Base-by-base conservation (phyloP, 139 green algal species). In the Chlamydomonas applanata region DNA sequence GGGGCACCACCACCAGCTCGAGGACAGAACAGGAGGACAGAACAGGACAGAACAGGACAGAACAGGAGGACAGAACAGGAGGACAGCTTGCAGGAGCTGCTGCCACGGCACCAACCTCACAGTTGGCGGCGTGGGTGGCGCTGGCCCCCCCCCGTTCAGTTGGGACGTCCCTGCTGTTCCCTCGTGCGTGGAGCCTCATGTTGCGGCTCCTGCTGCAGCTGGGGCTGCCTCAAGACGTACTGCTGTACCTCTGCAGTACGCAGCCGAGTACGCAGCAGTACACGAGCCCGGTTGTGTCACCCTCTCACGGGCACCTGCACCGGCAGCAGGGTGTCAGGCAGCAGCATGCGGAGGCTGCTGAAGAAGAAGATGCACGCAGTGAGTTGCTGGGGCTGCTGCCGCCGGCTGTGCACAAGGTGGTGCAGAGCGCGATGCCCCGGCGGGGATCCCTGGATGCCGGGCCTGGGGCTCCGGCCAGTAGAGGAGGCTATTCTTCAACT, bases 191-290 rank as follows among this genome's bases (percentile, higher is more conserved):
- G 87, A 75, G 75, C 3, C 78, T 91, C 76, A 77, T 95, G 70
- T 82, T 95, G 63, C 81, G 90, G 64, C 62, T 92, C 49, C 75
- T 95, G 82, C 74, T 95, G 71, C 90, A 95, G 80, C 66, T 89
- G 59, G 70, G 77, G 27, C 53, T 67, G 44, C 83, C 72, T 33
- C 75, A 56, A 69, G 66, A 83, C 17, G 27, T 75, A 11, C 71
- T 89, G 46, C 72, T 79, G 35, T 81, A 75, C 66, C 59, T 87
- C 11, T 71, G 73, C 69, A 75, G 75, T 60, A 54, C 60, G 32
- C 71, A 27, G 44, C 30, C 27, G 60, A n/a, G 63, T 36, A 16
- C 13, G 53, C 9, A 19, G 53, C 53, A 62, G 53, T 25, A 33
- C 22, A 35, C 59, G n/a, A n/a, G n/a, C n/a, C n/a, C n/a, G n/a